Evolutionary conservation across 106 monocot genomes (phyloP), one percentile per base, ranked within the genome.

Genomic region (Cymbidium sinense): DNA sequence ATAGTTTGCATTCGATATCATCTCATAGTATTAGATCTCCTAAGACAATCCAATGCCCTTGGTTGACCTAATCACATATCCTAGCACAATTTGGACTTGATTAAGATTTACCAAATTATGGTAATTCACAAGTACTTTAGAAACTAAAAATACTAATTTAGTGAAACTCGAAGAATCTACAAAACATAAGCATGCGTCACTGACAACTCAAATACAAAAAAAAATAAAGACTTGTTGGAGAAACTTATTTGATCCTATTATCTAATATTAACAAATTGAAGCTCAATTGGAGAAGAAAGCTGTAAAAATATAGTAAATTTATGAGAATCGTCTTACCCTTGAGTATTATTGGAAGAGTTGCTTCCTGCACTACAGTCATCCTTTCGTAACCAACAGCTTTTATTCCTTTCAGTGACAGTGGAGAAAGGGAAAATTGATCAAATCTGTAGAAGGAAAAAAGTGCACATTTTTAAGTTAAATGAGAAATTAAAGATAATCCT

Each of bases 361-460:
- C 95, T 77, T 95, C 92, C 83, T 99, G 99, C 69, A 95, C 93
- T 55, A 85, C 23, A 77, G 99, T 99, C 99, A 99, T 95, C 85
- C 84, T 87, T 75, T 99, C 95, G 82, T 91, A 99, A 54, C 99
- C 99, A 83, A 87, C 92, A 47, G 89, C 87, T 83, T 95, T 93
- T 79, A 95, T 76, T 80, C 90, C 95, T 89, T 91, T 95, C 30
- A 99, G 77, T 31, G 95, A 86, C 77, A 93, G 85, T 47, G 90
- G 88, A 80, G 95, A 99, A 34, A 99, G 62, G 72, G 90, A 69
- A 79, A 90, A 99, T 70, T 99, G 86, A 81, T 99, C 95, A 89
- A 99, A 99, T 84, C 98, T 99, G 82, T 64, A 79, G 33, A 10
- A 37, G 9, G 10, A 36, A 71, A 69, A 71, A 71, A 21, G 17